A percentile compares a stretch with the other conserved stretches of the same genome.
These are phyloP conservation scores for Dillenia turbinata DNA, from an alignment of 164 flowering plant genomes.

Conservation along the genomic window DNA sequence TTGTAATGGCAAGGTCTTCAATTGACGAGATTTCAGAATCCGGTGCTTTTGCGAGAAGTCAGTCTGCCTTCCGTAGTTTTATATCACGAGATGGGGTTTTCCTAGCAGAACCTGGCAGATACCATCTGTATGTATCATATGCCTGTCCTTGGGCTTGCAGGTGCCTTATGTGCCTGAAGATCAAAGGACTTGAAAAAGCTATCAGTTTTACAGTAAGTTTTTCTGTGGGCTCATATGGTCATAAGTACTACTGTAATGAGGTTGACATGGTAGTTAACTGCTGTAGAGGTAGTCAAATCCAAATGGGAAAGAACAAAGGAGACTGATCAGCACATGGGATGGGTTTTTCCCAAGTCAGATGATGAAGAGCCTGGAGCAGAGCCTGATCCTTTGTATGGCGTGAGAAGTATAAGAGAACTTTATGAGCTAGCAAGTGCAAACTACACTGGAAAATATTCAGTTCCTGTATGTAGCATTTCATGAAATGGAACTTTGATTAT, in stretches of 20 bases:
- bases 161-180: constrained; percentile 72
- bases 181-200: constrained; percentile 88
- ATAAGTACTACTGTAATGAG: neutral
- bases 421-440: constrained; percentile 86
- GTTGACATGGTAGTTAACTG: no score
- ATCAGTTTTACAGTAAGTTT: constrained; percentile 65
- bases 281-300: constrained; percentile 67
- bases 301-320: constrained; percentile 85
- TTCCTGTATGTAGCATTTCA: constrained; percentile 58
- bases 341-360: constrained; percentile 75
- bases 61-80: constrained; percentile 76
- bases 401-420: constrained; percentile 60
- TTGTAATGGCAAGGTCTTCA: constrained; percentile 75
- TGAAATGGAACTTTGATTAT: no score
- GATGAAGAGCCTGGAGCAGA: constrained; percentile 78
- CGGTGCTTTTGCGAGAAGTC: constrained; percentile 76
- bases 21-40: constrained; percentile 70
- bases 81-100: constrained; percentile 63
- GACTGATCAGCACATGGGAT: constrained; percentile 88
- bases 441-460: constrained; percentile 83
- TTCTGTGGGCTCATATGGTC: neutral
- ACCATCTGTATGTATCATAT: constrained; percentile 86
- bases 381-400: constrained; percentile 76
- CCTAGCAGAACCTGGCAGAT: constrained; percentile 82
- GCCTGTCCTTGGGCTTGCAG: constrained; percentile 99